Conservation (phyloP, 2,329 filamentous ascomycete species). For the Pseudofabraea citricarpa region DNA sequence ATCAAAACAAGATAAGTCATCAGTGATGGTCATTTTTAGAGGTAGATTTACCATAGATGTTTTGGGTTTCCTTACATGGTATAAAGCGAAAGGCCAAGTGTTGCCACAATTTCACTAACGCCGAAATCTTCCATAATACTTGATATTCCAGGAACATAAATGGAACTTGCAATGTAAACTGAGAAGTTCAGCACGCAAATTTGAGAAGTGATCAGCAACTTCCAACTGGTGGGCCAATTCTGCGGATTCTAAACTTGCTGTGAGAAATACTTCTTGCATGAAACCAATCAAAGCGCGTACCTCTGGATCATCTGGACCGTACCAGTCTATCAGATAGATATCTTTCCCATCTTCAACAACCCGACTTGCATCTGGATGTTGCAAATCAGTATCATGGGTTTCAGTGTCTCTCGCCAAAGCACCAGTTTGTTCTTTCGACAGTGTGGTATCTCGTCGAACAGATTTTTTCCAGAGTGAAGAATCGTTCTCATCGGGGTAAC, state of each 20-base stretch:
- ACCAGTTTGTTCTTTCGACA: neutral
- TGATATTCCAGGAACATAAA: conserved; percentile 37
- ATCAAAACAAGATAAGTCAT: too few relatives aligned
- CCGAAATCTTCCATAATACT: conserved; percentile 47
- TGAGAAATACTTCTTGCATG: too few relatives aligned
- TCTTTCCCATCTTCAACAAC: neutral
- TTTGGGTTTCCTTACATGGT: conserved; percentile 33
- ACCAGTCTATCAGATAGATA: conserved; percentile 5
- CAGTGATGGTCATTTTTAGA: neutral
- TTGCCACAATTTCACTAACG: conserved; percentile 44
- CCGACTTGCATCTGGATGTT: neutral
- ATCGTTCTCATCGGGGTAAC: conserved; percentile 50
- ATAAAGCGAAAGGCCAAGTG: conserved; percentile 53
- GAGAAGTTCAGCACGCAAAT: conserved; percentile 52
- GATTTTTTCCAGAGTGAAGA: conserved; percentile 1
- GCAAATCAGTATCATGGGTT: too few relatives aligned
- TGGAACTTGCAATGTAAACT: conserved; percentile 43
- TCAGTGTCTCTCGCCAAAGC: neutral
- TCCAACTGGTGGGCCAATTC: conserved; percentile 41
- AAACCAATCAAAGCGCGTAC: too few relatives aligned
- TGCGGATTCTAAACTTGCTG: conserved; percentile 40
- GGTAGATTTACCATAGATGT: neutral
- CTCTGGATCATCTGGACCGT: conserved; percentile 34
- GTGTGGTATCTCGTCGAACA: neutral
- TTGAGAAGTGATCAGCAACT: conserved; percentile 32